Evolutionary conservation across 2,329 filamentous ascomycete species (phyloP).

Genomic region (Cytospora schulzeri): DNA sequence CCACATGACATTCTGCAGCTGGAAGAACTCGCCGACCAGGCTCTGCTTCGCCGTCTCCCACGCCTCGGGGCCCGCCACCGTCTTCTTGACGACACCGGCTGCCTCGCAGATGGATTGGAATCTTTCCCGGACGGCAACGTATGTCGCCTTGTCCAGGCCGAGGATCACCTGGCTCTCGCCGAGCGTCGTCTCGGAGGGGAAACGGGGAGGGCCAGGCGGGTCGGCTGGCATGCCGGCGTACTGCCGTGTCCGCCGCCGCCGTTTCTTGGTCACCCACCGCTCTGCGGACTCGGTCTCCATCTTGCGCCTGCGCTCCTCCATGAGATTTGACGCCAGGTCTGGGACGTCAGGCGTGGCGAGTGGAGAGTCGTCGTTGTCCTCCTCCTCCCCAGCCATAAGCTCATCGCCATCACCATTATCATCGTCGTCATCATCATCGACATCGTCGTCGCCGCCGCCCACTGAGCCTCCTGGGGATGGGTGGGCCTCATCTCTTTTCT

Average conservation of each 20-base stretch:
- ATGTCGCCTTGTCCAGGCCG: constrained; percentile 62
- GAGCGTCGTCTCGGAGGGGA: constrained; percentile 80
- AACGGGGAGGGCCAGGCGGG: constrained; percentile 69
- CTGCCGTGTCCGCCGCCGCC: constrained; percentile 67
- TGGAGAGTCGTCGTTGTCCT: no score
- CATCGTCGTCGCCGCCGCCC: not conserved
- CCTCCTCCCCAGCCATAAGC: not conserved
- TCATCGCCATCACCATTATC: constrained; percentile 14
- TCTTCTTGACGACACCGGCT: constrained; percentile 73
- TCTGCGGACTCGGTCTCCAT: constrained; percentile 63
- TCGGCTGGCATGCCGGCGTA: constrained; percentile 70
- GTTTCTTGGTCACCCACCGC: constrained; percentile 64
- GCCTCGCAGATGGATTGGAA: constrained; percentile 73
- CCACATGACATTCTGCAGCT: constrained; percentile 65
- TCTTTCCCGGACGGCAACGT: constrained; percentile 64
- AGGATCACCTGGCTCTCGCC: constrained; percentile 76
- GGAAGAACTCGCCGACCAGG: constrained; percentile 64
- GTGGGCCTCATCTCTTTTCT: constrained; percentile 33
- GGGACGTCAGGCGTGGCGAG: constrained; percentile 31
- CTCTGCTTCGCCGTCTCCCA: constrained; percentile 73
- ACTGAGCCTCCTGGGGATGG: constrained; percentile 1
- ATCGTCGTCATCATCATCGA: constrained; percentile 20
- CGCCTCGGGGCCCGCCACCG: constrained; percentile 68
- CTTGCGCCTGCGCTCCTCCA: constrained; percentile 54
- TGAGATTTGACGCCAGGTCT: constrained; percentile 47